Base-by-base conservation (phyloP, 1,284 basidiomycete species). In the Xerocomus amazonicus region DNA sequence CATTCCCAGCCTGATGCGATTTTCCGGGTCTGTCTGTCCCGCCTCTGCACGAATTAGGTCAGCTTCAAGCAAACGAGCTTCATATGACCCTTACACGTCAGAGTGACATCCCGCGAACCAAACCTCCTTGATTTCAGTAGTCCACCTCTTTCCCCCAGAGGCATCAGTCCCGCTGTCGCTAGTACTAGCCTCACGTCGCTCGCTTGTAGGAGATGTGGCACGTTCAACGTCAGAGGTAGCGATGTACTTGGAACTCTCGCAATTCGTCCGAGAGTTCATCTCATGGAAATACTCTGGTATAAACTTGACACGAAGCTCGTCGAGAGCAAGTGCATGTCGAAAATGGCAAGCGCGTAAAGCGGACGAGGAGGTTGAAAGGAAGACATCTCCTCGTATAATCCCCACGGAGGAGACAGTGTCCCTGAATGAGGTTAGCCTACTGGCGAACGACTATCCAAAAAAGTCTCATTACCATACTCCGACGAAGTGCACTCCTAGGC, bases 391-490 rank as follows among this genome's bases (percentile, higher is more conserved):
- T 32, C 53, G 53, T 7, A 59, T 16, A 9, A 70, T 28, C 1
- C 70, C 70, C 2, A 72, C 56, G 2, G 69, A 71, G 0, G 71
- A 71, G 3, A 74, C 70, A 0, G 72, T 73, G 52, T 76, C 75
- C 76, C 74, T 76, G 32, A 29, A 10, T 7, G 2, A 38, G 1
- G 17, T 43, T 9, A 50, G 36, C 6, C n/a, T n/a, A n/a, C n/a
- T n/a, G n/a, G n/a, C n/a, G n/a, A n/a, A n/a, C n/a, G n/a, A n/a
- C n/a, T n/a, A n/a, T n/a, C n/a, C n/a, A n/a, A n/a, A n/a, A n/a
- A n/a, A n/a, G n/a, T n/a, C n/a, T n/a, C n/a, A n/a, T 45, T 48
- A 75, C 73, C 72, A 74, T 9, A 62, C 71, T 1, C 73, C 72
- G 4, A 74, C 52, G 45, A 75, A 74, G 42, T 75, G 73, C 5